A percentile compares a stretch with the other conserved stretches of the same genome.
Evolutionary conservation across 306 rosid species (phyloP).

Genomic region (Pterocarpus santalinus): DNA sequence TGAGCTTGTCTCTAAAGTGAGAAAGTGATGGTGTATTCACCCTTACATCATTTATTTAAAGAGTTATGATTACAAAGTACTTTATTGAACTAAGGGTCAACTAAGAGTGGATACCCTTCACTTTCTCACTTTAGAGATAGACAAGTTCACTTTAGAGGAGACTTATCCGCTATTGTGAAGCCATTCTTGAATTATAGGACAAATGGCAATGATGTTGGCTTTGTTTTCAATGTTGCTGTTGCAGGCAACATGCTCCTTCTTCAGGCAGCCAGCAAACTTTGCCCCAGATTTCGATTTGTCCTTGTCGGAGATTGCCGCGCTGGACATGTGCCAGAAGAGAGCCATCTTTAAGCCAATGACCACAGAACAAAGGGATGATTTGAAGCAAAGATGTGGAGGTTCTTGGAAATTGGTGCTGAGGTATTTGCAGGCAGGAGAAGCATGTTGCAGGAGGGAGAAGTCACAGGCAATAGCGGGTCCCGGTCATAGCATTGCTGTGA

Average conservation of each 20-base stretch:
- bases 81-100: not conserved
- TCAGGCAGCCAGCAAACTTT: constrained; percentile 87
- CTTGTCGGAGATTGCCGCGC: constrained; percentile 88
- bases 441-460: constrained; percentile 89
- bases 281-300: constrained; percentile 82
- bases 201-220: constrained; percentile 57
- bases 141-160: not conserved
- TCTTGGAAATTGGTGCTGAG: constrained; percentile 95
- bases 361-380: constrained; percentile 62
- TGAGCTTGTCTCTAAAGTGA: not conserved
- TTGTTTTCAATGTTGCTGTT: constrained; percentile 55
- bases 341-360: constrained; percentile 93
- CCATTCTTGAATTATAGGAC: constrained; percentile 33
- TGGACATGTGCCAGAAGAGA: constrained; percentile 91
- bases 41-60: not conserved
- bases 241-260: constrained; percentile 98
- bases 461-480: constrained; percentile 97
- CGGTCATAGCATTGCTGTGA: constrained; percentile 93
- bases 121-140: not conserved
- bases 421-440: constrained; percentile 89
- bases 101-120: not conserved
- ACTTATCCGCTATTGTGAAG: not conserved
- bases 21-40: not conserved
- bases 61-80: not conserved
- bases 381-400: constrained; percentile 94